Conservation (phyloP, 495 filamentous ascomycete species). For the Hypoxylon lenormandii region DNA sequence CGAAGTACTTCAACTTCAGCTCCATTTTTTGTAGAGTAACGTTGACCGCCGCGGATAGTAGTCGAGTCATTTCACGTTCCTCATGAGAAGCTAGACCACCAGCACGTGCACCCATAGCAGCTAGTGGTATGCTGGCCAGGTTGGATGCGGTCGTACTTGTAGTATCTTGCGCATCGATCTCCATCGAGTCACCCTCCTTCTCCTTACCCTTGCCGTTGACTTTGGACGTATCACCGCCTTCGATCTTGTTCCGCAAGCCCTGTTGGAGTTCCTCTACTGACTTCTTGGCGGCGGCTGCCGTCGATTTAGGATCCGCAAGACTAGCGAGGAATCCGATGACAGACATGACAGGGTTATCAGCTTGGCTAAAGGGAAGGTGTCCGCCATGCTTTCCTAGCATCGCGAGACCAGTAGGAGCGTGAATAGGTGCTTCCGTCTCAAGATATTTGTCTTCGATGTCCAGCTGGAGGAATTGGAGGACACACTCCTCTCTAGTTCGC, state of each 20-base stretch:
- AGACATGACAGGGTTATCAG: slow-evolving; percentile 94
- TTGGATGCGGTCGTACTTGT: slow-evolving; percentile 64
- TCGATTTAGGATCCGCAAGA: slow-evolving; percentile 85
- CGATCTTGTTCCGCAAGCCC: slow-evolving; percentile 76
- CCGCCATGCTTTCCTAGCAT: slow-evolving; percentile 73
- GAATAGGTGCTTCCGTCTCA: slow-evolving; percentile 74
- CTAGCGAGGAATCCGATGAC: slow-evolving; percentile 92
- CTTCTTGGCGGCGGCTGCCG: slow-evolving; percentile 86
- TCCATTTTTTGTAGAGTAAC: slow-evolving; percentile 84
- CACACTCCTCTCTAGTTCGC: slow-evolving; percentile 93
- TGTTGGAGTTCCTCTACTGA: slow-evolving; percentile 86
- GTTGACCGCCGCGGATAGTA: slow-evolving; percentile 88
- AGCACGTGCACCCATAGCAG: slow-evolving; percentile 83
- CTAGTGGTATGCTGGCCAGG: slow-evolving; percentile 82
- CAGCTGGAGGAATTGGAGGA: slow-evolving; percentile 91
- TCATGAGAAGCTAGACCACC: slow-evolving; percentile 91
- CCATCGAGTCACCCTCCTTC: slow-evolving; percentile 69
- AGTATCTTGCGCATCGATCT: slow-evolving; percentile 62
- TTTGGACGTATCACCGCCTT: slow-evolving; percentile 70
- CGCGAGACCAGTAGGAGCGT: slow-evolving; percentile 69
- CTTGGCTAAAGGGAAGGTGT: slow-evolving; percentile 83
- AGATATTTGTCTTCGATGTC: slow-evolving; percentile 92
- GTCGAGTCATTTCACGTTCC: slow-evolving; percentile 92
- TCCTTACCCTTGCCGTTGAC: slow-evolving; percentile 65
- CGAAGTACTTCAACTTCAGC: slow-evolving; percentile 89